Conservation (phyloP, 1,284 basidiomycete genomes). For the Apiotrichum domesticum region DNA sequence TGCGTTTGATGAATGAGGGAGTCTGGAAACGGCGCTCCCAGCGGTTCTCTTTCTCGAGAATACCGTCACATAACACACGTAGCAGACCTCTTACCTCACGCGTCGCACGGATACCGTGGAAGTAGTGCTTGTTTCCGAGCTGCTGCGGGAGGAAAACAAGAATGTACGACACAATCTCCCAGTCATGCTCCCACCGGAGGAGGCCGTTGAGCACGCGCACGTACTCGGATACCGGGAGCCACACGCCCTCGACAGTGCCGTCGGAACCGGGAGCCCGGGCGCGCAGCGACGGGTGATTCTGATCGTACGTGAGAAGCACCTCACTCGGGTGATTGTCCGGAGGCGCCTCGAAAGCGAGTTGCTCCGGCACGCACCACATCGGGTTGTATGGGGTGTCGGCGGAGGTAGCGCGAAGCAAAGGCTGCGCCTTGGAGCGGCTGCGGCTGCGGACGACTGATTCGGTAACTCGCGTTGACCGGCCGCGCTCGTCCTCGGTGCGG, state of each 20-base stretch:
- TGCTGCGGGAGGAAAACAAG: conserved; percentile 87
- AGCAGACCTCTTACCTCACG: conserved; percentile 62
- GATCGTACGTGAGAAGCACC: conserved; percentile 67
- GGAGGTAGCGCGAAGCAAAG: conserved; percentile 24
- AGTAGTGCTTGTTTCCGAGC: conserved; percentile 90
- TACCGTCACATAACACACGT: conserved; percentile 58
- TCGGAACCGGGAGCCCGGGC: conserved; percentile 46
- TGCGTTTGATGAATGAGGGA: conserved; percentile 54
- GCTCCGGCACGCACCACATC: conserved; percentile 77
- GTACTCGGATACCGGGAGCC: conserved; percentile 77
- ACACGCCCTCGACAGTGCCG: conserved; percentile 48
- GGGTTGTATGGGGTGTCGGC: conserved; percentile 49
- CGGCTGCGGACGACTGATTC: conserved; percentile 51
- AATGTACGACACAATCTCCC: conserved; percentile 91
- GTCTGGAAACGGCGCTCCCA: conserved; percentile 47
- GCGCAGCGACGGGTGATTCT: conserved; percentile 47
- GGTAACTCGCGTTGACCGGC: conserved; percentile 19
- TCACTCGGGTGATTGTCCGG: conserved; percentile 66
- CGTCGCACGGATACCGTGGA: conserved; percentile 80
- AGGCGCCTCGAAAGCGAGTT: conserved; percentile 60
- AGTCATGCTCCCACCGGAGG: conserved; percentile 70
- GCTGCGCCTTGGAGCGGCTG: conserved; percentile 59
- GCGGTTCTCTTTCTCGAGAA: conserved; percentile 23
- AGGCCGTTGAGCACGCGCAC: conserved; percentile 63
- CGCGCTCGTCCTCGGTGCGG: conserved; percentile 28